Conservation (phyloP, 2,329 filamentous ascomycete species). For the Calycina herbarum region DNA sequence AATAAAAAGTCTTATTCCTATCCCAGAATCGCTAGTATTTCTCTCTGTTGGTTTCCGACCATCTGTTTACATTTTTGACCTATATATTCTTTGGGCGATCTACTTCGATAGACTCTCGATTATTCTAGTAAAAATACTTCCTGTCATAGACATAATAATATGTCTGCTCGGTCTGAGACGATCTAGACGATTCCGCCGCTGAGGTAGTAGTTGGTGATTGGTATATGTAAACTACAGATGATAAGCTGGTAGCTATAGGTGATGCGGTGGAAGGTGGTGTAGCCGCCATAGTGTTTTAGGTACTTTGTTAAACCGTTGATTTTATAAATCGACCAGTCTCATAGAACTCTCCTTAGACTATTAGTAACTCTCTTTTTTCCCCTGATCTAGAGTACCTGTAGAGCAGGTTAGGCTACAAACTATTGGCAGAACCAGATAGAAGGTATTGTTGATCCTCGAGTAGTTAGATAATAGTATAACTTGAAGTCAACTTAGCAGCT, state of each 20-base stretch:
- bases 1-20: constrained; percentile 16
- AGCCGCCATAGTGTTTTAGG: constrained; percentile 7
- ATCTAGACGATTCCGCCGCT: too few relatives aligned
- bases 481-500: constrained; percentile 15
- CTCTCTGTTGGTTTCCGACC: constrained; percentile 14
- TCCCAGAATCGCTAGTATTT: constrained; percentile 17
- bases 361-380: constrained; percentile 17
- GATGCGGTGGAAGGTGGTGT: too few relatives aligned
- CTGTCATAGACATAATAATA: constrained; percentile 16
- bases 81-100: constrained; percentile 19
- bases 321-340: constrained; percentile 6
- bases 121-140: constrained; percentile 18
- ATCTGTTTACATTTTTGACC: constrained; percentile 16
- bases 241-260: constrained; percentile 12
- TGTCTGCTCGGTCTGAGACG: constrained; percentile 8
- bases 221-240: constrained; percentile 5
- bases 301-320: constrained; percentile 7
- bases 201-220: constrained; percentile 11
- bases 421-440: constrained; percentile 7
- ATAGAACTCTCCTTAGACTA: constrained; percentile 17
- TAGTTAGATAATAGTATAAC: constrained; percentile 18
- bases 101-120: constrained; percentile 11
- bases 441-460: constrained; percentile 12
- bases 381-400: constrained; percentile 17
- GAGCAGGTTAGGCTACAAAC: constrained; percentile 19